phyloP scores from a whole-genome alignment of 2,329 filamentous ascomycete genomes.

The Penicillium sp. region DNA sequence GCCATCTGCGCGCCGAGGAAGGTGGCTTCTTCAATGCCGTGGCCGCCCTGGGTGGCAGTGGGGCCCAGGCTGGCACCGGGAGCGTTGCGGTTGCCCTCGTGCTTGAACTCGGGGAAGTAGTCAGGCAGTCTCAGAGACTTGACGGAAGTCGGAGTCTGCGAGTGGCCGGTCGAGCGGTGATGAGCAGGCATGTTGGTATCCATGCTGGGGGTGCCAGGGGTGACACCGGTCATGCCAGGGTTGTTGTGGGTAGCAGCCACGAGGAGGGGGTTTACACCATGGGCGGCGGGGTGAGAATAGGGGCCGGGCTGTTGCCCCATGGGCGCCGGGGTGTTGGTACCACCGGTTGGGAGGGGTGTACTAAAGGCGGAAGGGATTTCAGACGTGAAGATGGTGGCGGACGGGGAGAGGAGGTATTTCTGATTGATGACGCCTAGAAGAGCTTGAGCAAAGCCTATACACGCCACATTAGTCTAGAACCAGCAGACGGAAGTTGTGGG shows the following conservation, averaged over 20 bases:
- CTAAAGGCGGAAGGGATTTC: constrained; percentile 93
- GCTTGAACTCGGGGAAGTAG: constrained; percentile 91
- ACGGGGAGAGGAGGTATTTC: constrained; percentile 88
- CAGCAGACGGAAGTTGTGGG: no score
- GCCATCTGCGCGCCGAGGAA: constrained; percentile 89
- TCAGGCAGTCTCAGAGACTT: constrained; percentile 75
- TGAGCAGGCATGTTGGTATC: constrained; percentile 41
- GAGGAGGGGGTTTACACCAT: constrained; percentile 82
- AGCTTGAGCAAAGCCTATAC: constrained; percentile 81
- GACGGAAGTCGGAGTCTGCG: constrained; percentile 80
- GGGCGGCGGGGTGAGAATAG: constrained; percentile 57
- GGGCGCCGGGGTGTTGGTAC: constrained; percentile 75
- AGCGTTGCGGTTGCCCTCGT: constrained; percentile 52
- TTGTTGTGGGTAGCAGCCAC: constrained; percentile 74
- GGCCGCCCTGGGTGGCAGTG: constrained; percentile 40
- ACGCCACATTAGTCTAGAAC: constrained; percentile 25
- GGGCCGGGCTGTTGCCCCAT: constrained; percentile 44
- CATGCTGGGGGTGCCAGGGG: constrained; percentile 39
- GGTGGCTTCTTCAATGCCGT: constrained; percentile 73
- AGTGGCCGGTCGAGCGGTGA: constrained; percentile 62
- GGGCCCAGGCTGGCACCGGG: constrained; percentile 32
- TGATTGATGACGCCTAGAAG: constrained; percentile 75
- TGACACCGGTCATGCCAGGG: constrained; percentile 36
- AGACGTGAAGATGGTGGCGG: constrained; percentile 94
- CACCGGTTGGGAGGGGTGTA: constrained; percentile 85